phyloP scores from a whole-genome alignment of 2,329 filamentous ascomycete genomes.

The Fusarium oligoseptatum region DNA sequence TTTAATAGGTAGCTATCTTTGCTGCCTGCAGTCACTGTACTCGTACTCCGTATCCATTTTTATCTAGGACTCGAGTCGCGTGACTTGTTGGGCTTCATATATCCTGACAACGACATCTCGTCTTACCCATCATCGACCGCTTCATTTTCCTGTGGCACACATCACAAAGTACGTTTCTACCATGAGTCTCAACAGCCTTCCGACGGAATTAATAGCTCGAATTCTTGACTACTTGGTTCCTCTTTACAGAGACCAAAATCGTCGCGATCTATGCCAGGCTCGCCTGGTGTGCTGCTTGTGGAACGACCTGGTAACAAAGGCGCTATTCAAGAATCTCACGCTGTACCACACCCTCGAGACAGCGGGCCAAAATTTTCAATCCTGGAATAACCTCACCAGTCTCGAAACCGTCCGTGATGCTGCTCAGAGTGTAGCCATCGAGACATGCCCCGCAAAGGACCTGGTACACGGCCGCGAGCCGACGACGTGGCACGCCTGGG shows the following conservation, averaged over 20 bases:
- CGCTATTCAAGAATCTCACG: background rate
- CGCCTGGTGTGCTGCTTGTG: background rate
- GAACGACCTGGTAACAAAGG: background rate
- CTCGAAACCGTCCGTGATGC: background rate
- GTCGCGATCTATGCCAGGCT: background rate
- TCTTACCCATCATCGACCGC: background rate
- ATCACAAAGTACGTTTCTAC: background rate
- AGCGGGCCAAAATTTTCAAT: background rate
- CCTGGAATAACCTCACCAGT: background rate
- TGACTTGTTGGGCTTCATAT: background rate
- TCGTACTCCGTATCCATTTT: background rate
- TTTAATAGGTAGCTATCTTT: background rate
- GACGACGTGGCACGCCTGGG: background rate
- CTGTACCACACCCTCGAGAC: background rate
- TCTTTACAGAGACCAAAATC: background rate
- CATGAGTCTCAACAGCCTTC: background rate
- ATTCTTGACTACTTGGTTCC: background rate
- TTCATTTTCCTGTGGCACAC: background rate
- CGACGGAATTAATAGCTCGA: background rate
- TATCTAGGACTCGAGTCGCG: background rate
- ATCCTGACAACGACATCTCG: background rate
- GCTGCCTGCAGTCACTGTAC: background rate
- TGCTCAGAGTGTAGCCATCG: background rate
- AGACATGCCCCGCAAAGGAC: background rate
- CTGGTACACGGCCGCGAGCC: background rate